These are phyloP conservation scores for Nannizzia gypsea DNA, from an alignment of 2,329 filamentous ascomycete species.

Conservation along the genomic window DNA sequence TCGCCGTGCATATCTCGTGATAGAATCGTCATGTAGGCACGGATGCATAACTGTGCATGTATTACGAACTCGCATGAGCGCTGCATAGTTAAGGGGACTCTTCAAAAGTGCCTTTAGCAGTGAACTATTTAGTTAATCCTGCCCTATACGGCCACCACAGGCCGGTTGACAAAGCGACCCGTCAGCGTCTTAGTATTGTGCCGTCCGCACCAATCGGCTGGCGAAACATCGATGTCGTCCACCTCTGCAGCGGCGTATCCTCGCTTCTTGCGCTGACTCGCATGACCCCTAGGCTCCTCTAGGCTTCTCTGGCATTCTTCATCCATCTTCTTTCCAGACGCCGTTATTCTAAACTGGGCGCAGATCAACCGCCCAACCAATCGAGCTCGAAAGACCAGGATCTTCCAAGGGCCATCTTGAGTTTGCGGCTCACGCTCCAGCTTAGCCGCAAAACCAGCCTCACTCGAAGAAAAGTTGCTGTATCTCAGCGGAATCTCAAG, in stretches of 20 bases:
- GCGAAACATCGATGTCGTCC: background rate
- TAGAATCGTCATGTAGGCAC: background rate
- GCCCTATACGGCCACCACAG: background rate
- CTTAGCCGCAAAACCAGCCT: background rate
- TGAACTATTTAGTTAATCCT: background rate
- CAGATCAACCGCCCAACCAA: constrained; percentile 3
- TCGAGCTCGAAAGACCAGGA: background rate
- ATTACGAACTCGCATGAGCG: background rate
- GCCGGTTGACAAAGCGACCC: background rate
- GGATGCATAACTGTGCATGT: background rate
- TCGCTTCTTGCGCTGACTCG: background rate
- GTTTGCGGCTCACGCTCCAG: constrained; percentile 1
- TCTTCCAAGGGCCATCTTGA: background rate
- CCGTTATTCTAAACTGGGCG: constrained; percentile 1
- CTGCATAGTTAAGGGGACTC: background rate
- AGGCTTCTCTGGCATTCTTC: background rate
- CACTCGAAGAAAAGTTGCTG: background rate
- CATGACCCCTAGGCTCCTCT: background rate
- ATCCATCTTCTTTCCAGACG: background rate
- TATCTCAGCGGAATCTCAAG: background rate
- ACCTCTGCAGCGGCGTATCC: background rate
- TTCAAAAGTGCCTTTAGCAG: background rate
- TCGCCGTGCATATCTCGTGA: background rate
- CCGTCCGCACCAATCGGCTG: background rate
- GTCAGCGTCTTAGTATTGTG: background rate